A percentile compares a stretch with the other conserved stretches of the same genome.
Conservation (phyloP, 2,329 filamentous ascomycete genomes). For the Aspergillus nomiae region DNA sequence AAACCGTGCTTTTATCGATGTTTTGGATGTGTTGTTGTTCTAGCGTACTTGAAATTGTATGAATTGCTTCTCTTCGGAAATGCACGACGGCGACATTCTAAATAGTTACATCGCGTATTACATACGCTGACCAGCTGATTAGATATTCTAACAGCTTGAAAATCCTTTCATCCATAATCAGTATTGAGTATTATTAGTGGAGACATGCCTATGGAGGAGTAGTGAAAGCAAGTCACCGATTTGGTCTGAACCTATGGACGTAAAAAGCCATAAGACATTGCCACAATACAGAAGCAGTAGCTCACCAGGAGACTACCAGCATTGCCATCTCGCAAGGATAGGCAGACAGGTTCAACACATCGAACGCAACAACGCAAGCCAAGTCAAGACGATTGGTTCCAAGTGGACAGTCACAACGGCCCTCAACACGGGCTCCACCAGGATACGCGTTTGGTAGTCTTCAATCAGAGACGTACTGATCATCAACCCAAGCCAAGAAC, state of each 20-base stretch:
- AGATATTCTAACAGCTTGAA: no score
- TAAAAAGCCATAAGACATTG: not conserved
- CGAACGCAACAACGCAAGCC: not conserved
- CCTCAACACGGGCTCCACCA: not conserved
- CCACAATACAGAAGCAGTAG: not conserved
- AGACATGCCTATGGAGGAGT: accelerated
- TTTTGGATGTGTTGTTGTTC: no score
- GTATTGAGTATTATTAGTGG: no score
- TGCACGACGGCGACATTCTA: no score
- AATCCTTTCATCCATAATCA: no score
- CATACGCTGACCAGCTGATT: no score
- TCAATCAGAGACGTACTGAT: not conserved
- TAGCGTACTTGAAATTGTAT: no score
- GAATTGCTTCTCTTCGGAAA: no score
- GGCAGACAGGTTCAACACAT: not conserved
- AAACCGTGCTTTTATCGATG: no score
- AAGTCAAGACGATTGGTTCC: not conserved
- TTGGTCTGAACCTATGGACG: not conserved
- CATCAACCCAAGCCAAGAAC: not conserved
- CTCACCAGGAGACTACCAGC: not conserved
- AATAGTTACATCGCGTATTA: no score
- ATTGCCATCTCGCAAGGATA: not conserved
- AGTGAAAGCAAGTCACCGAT: not conserved
- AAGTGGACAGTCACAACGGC: not conserved
- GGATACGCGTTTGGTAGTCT: not conserved